A percentile compares a stretch with the other conserved stretches of the same genome.
These are phyloP conservation scores for Golubevia sp. DNA, from an alignment of 1,284 basidiomycete genomes.

Conservation along the genomic window DNA sequence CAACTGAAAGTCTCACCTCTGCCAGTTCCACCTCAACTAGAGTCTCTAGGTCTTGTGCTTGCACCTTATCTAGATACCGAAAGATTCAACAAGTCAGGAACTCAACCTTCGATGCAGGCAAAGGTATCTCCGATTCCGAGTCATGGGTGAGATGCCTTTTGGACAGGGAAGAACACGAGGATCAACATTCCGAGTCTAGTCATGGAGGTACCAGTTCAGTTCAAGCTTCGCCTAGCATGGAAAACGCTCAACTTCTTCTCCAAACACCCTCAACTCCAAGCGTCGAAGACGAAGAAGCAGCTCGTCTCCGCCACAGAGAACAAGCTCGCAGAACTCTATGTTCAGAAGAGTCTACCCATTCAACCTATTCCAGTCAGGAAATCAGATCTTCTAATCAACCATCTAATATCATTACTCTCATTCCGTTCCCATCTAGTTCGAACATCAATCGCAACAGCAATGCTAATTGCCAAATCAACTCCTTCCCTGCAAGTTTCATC, in stretches of 20 bases:
- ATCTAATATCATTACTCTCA: not conserved
- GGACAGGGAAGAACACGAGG: not conserved
- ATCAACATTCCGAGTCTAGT: not conserved
- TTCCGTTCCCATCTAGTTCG: not conserved
- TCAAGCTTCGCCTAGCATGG: not conserved
- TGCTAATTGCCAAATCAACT: not conserved
- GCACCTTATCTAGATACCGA: no score
- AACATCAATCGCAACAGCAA: not conserved
- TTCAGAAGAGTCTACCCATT: not conserved
- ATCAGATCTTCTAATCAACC: not conserved
- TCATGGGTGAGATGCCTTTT: not conserved
- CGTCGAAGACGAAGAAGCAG: not conserved
- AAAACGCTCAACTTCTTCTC: not conserved
- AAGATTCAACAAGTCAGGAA: not conserved
- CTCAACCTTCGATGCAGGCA: not conserved
- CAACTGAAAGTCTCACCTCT: no score
- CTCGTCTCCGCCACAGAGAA: not conserved
- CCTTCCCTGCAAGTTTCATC: no score
- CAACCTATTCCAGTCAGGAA: not conserved
- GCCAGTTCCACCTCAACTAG: no score
- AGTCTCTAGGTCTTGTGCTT: no score
- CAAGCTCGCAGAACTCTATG: not conserved
- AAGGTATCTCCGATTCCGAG: not conserved
- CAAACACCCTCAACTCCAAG: no score
- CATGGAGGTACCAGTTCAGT: not conserved